Conservation (phyloP, 2,329 filamentous ascomycete genomes). For the Zymoseptoria pseudotritici region DNA sequence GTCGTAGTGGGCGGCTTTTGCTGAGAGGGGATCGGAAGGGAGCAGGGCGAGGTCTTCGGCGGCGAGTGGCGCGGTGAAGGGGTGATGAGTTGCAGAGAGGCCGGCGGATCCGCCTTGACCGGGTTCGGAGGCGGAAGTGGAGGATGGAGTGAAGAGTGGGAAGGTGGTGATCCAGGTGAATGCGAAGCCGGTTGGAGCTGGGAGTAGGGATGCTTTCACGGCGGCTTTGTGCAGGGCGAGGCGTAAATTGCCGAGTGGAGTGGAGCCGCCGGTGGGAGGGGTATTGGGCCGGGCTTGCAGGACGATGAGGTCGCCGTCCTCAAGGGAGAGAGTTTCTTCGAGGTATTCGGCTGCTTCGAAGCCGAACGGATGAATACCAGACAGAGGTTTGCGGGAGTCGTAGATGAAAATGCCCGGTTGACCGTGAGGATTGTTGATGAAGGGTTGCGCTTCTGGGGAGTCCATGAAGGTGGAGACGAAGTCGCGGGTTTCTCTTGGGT, state of each 20-base stretch:
- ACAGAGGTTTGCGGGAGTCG: conserved; percentile 65
- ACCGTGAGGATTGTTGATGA: conserved; percentile 65
- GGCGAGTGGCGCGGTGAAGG: conserved; percentile 81
- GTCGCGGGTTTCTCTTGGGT: conserved; percentile 47
- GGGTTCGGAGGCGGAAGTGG: conserved; percentile 52
- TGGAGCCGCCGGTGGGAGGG: conserved; percentile 65
- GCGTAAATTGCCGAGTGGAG: conserved; percentile 63
- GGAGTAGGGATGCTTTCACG: conserved; percentile 54
- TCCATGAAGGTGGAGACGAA: conserved; percentile 69
- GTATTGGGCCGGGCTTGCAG: conserved; percentile 67
- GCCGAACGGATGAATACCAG: conserved; percentile 70
- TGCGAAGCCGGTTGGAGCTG: conserved; percentile 46
- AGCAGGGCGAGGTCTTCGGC: conserved; percentile 67
- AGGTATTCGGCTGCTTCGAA: conserved; percentile 59
- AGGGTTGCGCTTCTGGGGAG: conserved; percentile 48
- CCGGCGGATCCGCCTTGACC: conserved; percentile 77
- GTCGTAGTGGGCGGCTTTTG: conserved; percentile 84
- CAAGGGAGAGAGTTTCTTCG: conserved; percentile 46
- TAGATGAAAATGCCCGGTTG: conserved; percentile 71
- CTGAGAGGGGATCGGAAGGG: conserved; percentile 61
- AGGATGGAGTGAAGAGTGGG: conserved; percentile 72
- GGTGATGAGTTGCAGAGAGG: conserved; percentile 84
- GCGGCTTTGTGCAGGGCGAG: conserved; percentile 62
- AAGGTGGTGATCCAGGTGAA: conserved; percentile 88
- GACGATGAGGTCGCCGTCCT: conserved; percentile 71